Evolutionary conservation across 106 monocot genomes (phyloP).

Genomic region (Dendrobium huoshanense): DNA sequence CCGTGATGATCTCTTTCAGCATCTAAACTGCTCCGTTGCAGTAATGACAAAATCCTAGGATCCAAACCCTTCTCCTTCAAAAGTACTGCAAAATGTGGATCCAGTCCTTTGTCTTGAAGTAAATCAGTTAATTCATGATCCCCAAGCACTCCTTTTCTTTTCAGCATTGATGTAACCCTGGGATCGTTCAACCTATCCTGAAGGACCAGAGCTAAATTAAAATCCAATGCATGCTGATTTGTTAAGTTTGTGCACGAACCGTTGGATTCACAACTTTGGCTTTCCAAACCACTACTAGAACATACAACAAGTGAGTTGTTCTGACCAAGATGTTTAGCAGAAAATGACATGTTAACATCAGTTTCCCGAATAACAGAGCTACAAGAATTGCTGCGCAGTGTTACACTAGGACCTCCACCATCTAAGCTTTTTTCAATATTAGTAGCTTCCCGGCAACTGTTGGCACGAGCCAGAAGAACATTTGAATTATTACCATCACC

Average conservation of each 20-base stretch:
- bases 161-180: constrained; percentile 77
- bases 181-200: constrained; percentile 89
- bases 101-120: constrained; percentile 90
- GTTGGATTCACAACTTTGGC: constrained; percentile 72
- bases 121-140: constrained; percentile 75
- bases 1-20: constrained; percentile 91
- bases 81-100: constrained; percentile 94
- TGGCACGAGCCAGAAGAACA: constrained; percentile 50
- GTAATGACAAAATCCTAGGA: constrained; percentile 81
- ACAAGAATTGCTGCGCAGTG: constrained; percentile 77
- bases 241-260: constrained; percentile 43
- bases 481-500: constrained; percentile 55
- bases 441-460: constrained; percentile 74
- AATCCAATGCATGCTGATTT: constrained; percentile 46
- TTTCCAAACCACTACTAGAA: constrained; percentile 72
- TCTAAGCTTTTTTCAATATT: constrained; percentile 69
- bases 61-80: constrained; percentile 92
- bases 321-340: constrained; percentile 39
- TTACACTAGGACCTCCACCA: constrained; percentile 66
- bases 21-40: constrained; percentile 96
- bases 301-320: constrained; percentile 42
- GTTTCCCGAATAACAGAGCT: constrained; percentile 69
- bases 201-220: constrained; percentile 66
- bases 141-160: constrained; percentile 59
- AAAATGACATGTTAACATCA: constrained; percentile 35